These are phyloP conservation scores for Amborella trichopoda DNA, from an alignment of 164 flowering plant species.

Conservation along the genomic window DNA sequence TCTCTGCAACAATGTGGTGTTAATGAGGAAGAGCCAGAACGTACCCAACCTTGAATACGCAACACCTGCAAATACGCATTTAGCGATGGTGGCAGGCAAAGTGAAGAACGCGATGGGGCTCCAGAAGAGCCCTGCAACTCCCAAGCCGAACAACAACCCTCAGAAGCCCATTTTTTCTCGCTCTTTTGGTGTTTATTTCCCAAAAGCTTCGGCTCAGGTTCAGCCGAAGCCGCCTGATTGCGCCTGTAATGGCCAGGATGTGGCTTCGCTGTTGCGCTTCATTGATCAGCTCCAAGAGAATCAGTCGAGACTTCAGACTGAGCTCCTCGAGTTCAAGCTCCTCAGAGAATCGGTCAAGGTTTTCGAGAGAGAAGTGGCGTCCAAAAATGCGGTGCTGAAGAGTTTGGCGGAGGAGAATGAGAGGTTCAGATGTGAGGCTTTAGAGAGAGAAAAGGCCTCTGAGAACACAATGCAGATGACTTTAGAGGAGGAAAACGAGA, in stretches of 20 bases:
- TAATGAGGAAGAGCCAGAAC: neutral
- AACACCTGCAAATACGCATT: no score
- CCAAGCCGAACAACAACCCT: constrained; percentile 18
- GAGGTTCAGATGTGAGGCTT: no score
- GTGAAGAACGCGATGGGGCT: constrained; percentile 60
- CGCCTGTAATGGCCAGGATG: constrained; percentile 7
- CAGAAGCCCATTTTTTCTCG: constrained; percentile 41
- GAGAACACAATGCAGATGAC: constrained; percentile 38
- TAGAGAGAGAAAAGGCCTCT: no score
- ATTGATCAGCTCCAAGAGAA: constrained; percentile 69
- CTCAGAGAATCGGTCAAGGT: constrained; percentile 54
- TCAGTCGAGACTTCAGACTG: constrained; percentile 55
- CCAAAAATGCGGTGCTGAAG: constrained; percentile 31
- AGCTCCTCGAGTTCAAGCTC: constrained; percentile 64
- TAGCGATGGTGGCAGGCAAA: constrained; percentile 72
- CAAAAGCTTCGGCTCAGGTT: constrained; percentile 79
- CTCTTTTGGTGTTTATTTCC: constrained; percentile 88
- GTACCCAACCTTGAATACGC: no score
- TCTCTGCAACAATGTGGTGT: neutral
- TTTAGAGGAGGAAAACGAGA: constrained; percentile 22
- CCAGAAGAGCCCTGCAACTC: constrained; percentile 39
- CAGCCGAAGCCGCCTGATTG: constrained; percentile 79
- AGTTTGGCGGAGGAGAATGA: constrained; percentile 16
- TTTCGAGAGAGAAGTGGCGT: constrained; percentile 54
- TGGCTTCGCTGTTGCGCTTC: constrained; percentile 49